These are phyloP conservation scores for Gentiana dahurica DNA, from an alignment of 257 asterid species.

Conservation along the genomic window DNA sequence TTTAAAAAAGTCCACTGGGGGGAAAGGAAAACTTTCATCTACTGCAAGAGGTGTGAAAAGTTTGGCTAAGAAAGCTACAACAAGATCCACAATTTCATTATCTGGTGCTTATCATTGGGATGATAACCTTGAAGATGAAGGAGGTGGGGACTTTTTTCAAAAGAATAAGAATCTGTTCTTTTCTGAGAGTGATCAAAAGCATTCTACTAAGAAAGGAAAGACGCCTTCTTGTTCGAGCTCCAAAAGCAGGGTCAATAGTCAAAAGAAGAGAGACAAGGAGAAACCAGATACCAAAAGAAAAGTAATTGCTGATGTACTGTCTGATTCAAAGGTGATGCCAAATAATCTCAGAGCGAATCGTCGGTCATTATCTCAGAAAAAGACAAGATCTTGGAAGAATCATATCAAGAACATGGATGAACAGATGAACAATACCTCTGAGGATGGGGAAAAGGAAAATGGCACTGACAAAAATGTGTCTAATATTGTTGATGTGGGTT, in stretches of 20 bases:
- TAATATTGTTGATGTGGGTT: constrained; percentile 37
- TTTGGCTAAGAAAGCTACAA: constrained; percentile 42
- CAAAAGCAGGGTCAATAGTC: constrained; percentile 15
- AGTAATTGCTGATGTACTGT: constrained; percentile 20
- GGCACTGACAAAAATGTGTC: constrained; percentile 18
- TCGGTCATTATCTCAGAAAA: constrained; percentile 16
- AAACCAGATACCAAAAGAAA: constrained; percentile 17
- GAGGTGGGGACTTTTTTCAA: constrained; percentile 80
- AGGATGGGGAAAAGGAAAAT: constrained; percentile 20
- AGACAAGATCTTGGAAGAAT: constrained; percentile 21
- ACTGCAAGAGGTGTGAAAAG: constrained; percentile 54
- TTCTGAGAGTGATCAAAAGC: constrained; percentile 20
- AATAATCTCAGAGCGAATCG: constrained; percentile 27
- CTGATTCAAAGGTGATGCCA: constrained; percentile 40
- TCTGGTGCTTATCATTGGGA: constrained; percentile 63
- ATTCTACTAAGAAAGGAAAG: constrained; percentile 31
- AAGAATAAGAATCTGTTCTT: constrained; percentile 61
- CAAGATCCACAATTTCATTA: constrained; percentile 23
- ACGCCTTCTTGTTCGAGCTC: constrained; percentile 19
- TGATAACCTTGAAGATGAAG: constrained; percentile 74
- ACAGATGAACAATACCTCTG: constrained; percentile 19
- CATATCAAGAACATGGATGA: constrained; percentile 33
- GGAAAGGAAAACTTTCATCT: constrained; percentile 35
- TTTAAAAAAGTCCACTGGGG: constrained; percentile 18
- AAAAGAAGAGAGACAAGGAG: constrained; percentile 20